A percentile compares a stretch with the other conserved stretches of the same genome.
Evolutionary conservation across 1,284 basidiomycete genomes (phyloP).

Genomic region (Bondarzewia mesenterica): DNA sequence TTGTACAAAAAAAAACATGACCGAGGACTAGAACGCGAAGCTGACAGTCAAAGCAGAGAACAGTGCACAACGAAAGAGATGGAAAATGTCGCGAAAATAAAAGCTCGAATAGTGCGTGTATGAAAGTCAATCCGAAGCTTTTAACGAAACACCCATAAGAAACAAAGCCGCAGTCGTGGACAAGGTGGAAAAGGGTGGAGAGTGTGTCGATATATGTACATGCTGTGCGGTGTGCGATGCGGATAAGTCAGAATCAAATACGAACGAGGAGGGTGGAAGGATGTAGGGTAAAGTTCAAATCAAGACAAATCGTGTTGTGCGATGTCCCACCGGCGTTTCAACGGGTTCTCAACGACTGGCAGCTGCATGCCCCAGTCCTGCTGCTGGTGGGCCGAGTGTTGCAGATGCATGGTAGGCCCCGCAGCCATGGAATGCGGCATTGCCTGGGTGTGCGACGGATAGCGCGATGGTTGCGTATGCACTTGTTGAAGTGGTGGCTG

Average conservation of each 20-base stretch:
- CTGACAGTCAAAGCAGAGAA: too few relatives aligned
- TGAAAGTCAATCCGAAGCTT: background rate
- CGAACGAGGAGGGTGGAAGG: too few relatives aligned
- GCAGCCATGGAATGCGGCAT: background rate
- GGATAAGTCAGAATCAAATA: too few relatives aligned
- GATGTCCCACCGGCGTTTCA: background rate
- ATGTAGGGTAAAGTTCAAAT: background rate
- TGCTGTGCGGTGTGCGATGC: too few relatives aligned
- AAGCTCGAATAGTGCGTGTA: too few relatives aligned
- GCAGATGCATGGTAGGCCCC: too few relatives aligned
- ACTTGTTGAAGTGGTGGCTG: background rate
- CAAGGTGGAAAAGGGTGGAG: background rate
- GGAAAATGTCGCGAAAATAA: too few relatives aligned
- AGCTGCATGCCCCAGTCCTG: background rate
- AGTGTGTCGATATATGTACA: too few relatives aligned
- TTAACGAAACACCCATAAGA: too few relatives aligned
- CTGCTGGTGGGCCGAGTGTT: background rate
- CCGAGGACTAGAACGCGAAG: too few relatives aligned
- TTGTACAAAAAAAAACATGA: too few relatives aligned
- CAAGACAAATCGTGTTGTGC: background rate
- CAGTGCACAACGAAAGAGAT: too few relatives aligned
- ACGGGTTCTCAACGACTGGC: background rate
- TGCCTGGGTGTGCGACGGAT: background rate
- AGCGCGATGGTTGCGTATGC: background rate
- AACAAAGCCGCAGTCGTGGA: background rate